Evolutionary conservation across 208 protist species (phyloP).

Genomic region (Wallacemonas collosoma): DNA sequence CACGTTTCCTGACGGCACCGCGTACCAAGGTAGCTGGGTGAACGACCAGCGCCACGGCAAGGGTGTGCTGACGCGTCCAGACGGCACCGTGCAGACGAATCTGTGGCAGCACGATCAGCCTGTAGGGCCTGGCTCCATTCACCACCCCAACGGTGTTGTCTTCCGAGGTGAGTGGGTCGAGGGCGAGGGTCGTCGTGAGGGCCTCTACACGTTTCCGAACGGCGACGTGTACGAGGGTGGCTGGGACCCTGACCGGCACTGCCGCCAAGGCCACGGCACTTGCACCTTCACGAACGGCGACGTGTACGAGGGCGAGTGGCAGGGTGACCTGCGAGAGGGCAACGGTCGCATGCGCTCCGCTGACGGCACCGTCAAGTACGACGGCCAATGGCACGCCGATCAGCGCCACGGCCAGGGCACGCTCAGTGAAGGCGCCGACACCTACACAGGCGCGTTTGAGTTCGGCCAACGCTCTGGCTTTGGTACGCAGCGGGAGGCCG

Average conservation of each 20-base stretch:
- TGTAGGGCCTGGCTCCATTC: slow-evolving; percentile 55
- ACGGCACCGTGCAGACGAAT: slow-evolving; percentile 75
- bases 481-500: slow-evolving; percentile 52
- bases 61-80: slow-evolving; percentile 53
- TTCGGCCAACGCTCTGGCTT: slow-evolving; percentile 57
- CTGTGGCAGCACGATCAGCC: slow-evolving; percentile 62
- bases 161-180: slow-evolving; percentile 69
- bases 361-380: slow-evolving; percentile 52
- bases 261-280: slow-evolving; percentile 70
- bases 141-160: slow-evolving; percentile 59
- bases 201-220: slow-evolving; percentile 83
- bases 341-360: slow-evolving; percentile 37
- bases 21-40: slow-evolving; percentile 70
- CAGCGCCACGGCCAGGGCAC: slow-evolving; percentile 72
- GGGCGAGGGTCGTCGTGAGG: slow-evolving; percentile 33
- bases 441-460: slow-evolving; percentile 80
- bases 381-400: slow-evolving; percentile 71
- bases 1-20: slow-evolving; percentile 40
- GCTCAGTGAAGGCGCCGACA: slow-evolving; percentile 44
- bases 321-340: slow-evolving; percentile 60
- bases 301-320: slow-evolving; percentile 85
- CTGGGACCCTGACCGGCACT: slow-evolving; percentile 49
- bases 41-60: slow-evolving; percentile 52
- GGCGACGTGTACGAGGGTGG: slow-evolving; percentile 71
- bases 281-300: slow-evolving; percentile 78